A percentile compares a stretch with the other conserved stretches of the same genome.
These are phyloP conservation scores for Neoarthrinium moseri DNA, from an alignment of 2,329 filamentous ascomycete species.

Conservation along the genomic window DNA sequence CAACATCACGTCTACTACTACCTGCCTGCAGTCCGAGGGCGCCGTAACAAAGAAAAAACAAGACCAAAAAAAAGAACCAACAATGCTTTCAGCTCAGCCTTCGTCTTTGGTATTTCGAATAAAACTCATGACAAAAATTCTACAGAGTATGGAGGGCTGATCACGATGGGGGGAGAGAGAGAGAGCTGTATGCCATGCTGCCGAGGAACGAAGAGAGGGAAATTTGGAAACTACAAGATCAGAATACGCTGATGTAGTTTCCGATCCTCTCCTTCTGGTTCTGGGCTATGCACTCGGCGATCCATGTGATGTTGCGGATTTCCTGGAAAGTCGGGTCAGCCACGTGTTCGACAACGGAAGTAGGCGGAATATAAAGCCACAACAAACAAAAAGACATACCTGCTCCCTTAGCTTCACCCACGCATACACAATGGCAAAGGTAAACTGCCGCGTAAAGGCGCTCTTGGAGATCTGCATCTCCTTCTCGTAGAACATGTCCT, in stretches of 20 bases:
- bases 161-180: too few species aligned
- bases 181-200: too few species aligned
- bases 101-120: slow-evolving; percentile 3
- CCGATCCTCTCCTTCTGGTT: slow-evolving; percentile 99
- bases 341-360: not conserved
- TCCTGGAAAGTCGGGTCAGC: slow-evolving; percentile 60
- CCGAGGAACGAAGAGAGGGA: slow-evolving; percentile 7
- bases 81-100: slow-evolving; percentile 10
- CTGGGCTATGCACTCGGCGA: slow-evolving; percentile 98
- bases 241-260: slow-evolving; percentile 99
- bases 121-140: slow-evolving; percentile 38
- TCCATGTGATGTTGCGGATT: slow-evolving; percentile 99
- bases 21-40: not conserved
- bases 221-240: slow-evolving; percentile 27
- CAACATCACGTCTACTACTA: not conserved
- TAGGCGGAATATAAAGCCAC: not conserved
- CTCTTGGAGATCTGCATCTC: slow-evolving; percentile 98
- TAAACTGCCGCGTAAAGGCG: slow-evolving; percentile 95
- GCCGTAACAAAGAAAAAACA: slow-evolving; percentile 6
- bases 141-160: slow-evolving; percentile 38
- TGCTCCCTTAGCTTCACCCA: slow-evolving; percentile 98
- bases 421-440: slow-evolving; percentile 89
- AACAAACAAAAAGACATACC: slow-evolving; percentile 52
- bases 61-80: slow-evolving; percentile 9
- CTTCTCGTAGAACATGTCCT: slow-evolving; percentile 98